Evolutionary conservation across 1,284 basidiomycete genomes (phyloP), one percentile per base, ranked within the genome.

Genomic region (Sanghuangporus weigelae): DNA sequence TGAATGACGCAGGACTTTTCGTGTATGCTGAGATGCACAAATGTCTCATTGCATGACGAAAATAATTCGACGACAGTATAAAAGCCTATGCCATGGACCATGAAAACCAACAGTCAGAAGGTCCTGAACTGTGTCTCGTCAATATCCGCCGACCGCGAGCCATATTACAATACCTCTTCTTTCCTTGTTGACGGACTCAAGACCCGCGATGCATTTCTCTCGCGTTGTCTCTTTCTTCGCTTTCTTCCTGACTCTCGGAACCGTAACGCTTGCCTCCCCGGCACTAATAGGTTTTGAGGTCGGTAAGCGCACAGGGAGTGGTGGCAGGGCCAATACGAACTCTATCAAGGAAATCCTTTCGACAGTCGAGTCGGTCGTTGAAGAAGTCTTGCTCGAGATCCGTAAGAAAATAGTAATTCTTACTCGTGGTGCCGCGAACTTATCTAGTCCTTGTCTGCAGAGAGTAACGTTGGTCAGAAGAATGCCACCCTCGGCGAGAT

Each of bases 211-310:
- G 53, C 38, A 35, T 16, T 31, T 55, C 26, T 55, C 26, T 55
- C 53, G 53, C 38, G 21, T 55, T n/a, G 53, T 38, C 26, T 55
- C 53, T 55, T 55, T 55, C 53, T 31, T 55, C 26, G 38, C 53
- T 11, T 55, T 55, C 38, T 26, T 38, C 53, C 4, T 55, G 53
- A 38, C 38, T 16, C 26, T 55, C 38, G 19, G 26, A 4, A 31
- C 16, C 10, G 16, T 35, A 6, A 38, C 26, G n/a, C n/a, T 55
- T 26, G 53, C 31, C 26, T 31, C 23, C 26, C 53, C 53, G 3
- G 53, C 53, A n/a, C 26, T 14, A 21, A 5, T 7, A 11, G 31
- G 31, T 11, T 53, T 53, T 21, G 50, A 55, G 16, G 26, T 55
- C n/a, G 53, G 7, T 11, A 55, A 55, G 53, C 53, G 53, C 36